Evolutionary conservation across 1,284 basidiomycete genomes (phyloP), one percentile per base, ranked within the genome.

Genomic region (Sanghuangporus baumii): DNA sequence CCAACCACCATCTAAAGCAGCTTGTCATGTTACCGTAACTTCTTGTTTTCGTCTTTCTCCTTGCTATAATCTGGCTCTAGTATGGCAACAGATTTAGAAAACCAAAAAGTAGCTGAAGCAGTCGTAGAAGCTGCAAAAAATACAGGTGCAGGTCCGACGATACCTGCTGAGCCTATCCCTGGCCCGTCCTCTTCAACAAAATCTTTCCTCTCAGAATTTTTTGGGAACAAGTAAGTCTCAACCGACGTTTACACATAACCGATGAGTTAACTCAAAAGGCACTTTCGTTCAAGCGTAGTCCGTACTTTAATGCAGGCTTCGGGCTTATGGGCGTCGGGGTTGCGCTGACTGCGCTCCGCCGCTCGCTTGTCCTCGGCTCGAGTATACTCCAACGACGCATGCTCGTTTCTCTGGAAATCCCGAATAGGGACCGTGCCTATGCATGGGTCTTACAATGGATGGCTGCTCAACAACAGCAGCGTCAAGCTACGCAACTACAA

Each of bases 391-490:
- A 93, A 63, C 82, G 97, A 26, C 86, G 96, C 37, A 82, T 99
- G 78, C 87, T 99, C 57, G 95, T 99, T 50, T 91, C 94, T 5
- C 85, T 99, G 55, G 97, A 99, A 77, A 95, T 99, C 68, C 94
- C 93, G 57, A 98, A 96, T 70, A 94, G 96, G 71, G 97, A 99
- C 73, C 88, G 85, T 34, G 83, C 96, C 2, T 98, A 99, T 74
- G 90, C 94, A 41, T 99, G 97, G 96, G 96, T 99, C 74, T 85
- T 99, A 36, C 82, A 91, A 65, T 99, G 97, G 97, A 94, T 99
- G 92, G 88, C 94, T 36, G 18, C 51, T 2, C 83, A 82, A 63
- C 83, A 85, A 69, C 74, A 82, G 65, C 14, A 9, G 65, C 74
- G 55, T 65, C 78, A 65, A 54, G 64, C 6, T 14, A 12, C 31